Percentiles rank a stretch among this genome's conserved stretches.
These are phyloP conservation scores for Curvularia sp. DNA, from an alignment of 2,329 filamentous ascomycete species.

Conservation along the genomic window DNA sequence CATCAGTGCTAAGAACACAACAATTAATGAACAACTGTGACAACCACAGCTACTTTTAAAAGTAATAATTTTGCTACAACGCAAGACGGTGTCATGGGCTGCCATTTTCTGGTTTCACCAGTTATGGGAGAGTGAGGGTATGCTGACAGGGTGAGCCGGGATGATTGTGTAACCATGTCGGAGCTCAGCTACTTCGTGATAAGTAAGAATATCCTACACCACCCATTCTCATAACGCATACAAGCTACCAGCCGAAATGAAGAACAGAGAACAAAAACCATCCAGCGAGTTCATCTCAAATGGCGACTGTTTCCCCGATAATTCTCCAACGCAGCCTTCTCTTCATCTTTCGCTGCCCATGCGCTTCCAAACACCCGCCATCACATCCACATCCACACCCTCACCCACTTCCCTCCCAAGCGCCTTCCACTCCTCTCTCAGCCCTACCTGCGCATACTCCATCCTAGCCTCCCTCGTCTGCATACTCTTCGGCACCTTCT, in stretches of 20 bases:
- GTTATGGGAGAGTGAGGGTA: no score
- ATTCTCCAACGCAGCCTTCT: neutral
- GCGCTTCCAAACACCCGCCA: neutral
- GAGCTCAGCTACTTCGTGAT: neutral
- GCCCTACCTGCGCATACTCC: conserved; percentile 24
- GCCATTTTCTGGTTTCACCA: no score
- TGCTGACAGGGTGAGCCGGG: neutral
- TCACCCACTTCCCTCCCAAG: conserved; percentile 1
- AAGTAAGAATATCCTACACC: neutral
- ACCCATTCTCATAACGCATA: neutral
- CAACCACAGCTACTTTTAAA: no score
- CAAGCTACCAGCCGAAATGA: neutral
- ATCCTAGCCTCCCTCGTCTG: conserved; percentile 23
- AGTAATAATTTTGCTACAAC: no score
- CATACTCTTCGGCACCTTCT: conserved; percentile 27
- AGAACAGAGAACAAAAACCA: no score
- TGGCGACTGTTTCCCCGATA: neutral
- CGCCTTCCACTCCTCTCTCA: conserved; percentile 29
- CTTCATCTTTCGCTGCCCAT: neutral
- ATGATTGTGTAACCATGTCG: neutral
- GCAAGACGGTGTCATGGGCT: no score
- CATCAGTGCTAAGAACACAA: no score
- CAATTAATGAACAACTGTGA: no score
- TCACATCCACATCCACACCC: conserved; percentile 7
- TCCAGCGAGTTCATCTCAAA: no score